Evolutionary conservation across 352 stramenopile species (phyloP), one percentile per base, ranked within the genome.

Genomic region (Phytophthora podocarpi): DNA sequence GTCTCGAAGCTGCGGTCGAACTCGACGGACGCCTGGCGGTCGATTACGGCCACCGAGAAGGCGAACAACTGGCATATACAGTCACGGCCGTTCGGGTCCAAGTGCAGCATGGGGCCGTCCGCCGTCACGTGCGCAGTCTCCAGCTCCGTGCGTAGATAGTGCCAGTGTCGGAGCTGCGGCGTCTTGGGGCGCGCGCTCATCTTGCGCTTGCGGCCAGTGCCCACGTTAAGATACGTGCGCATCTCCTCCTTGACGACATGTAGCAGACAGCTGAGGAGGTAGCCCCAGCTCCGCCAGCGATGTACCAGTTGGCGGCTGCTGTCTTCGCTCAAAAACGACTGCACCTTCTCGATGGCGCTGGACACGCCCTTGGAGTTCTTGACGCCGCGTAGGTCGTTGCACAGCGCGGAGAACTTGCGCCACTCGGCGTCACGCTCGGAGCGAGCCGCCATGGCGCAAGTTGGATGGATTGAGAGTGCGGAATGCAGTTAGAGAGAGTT

Each of bases 281-380:
- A 72, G 5, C 82, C 81, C 85, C 85, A 95, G 9, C 64, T 75
- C 46, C 76, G 76, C 85, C 83, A 95, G 46, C 83, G 84, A 60
- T 90, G 83, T 37, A 95, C 71, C 34, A 78, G 67, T 39, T 78
- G 65, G 16, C 82, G 82, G 28, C 59, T 67, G 31, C 48, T 50
- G n/a, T 87, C 64, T 43, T 85, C 70, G 24, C 53, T 64, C 42
- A 95, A 53, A 39, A 90, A 91, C 12, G 16, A 40, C 67, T 89
- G 76, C 18, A 81, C 34, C 21, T 83, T 50, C 5, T 66, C 47
- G 8, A 91, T 50, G 23, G 72, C 59, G 2, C 41, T 31, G 1
- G 18, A 18, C 15, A 74, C 82, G 8, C 76, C 53, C 12, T 77
- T 90, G 3, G 58, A 10, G 18, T 52, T 74, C 37, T 73, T 84